phyloP scores from a whole-genome alignment of 345 rosid genomes.

The Ailanthus altissimus region DNA sequence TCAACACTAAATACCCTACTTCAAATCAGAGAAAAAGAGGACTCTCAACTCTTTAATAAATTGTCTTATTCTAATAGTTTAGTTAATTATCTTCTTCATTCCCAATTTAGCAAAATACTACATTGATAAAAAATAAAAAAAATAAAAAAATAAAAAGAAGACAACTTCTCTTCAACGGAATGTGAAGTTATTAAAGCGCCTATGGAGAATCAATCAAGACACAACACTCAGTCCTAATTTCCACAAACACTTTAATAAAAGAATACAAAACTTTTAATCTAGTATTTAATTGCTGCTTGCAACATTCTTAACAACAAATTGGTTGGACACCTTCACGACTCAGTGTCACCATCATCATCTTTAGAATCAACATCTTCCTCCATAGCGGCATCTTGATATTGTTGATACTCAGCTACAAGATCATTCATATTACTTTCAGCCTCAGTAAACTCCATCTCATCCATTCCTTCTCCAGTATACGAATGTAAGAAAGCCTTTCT shows the following conservation, averaged over 20 bases:
- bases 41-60: no score
- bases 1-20: no score
- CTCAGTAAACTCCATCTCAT: slow-evolving; percentile 36
- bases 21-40: no score
- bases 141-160: no score
- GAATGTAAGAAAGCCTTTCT: slow-evolving; percentile 35
- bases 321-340: slow-evolving; percentile 29
- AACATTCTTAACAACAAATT: slow-evolving; percentile 28
- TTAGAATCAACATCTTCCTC: slow-evolving; percentile 28
- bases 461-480: slow-evolving; percentile 37
- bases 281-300: slow-evolving; percentile 8
- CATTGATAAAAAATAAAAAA: not conserved
- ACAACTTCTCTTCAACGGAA: no score
- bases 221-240: not conserved
- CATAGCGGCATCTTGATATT: slow-evolving; percentile 31
- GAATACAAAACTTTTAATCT: not conserved
- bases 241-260: not conserved
- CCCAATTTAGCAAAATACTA: not conserved
- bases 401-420: slow-evolving; percentile 39
- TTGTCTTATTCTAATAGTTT: no score
- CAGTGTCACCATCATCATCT: slow-evolving; percentile 19
- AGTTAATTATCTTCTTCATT: no score
- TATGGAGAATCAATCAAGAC: slow-evolving; percentile 1
- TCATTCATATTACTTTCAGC: slow-evolving; percentile 31
- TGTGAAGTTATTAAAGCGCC: not conserved